Base-by-base conservation (phyloP, 1,284 basidiomycete species). In the Coniophora puteana region DNA sequence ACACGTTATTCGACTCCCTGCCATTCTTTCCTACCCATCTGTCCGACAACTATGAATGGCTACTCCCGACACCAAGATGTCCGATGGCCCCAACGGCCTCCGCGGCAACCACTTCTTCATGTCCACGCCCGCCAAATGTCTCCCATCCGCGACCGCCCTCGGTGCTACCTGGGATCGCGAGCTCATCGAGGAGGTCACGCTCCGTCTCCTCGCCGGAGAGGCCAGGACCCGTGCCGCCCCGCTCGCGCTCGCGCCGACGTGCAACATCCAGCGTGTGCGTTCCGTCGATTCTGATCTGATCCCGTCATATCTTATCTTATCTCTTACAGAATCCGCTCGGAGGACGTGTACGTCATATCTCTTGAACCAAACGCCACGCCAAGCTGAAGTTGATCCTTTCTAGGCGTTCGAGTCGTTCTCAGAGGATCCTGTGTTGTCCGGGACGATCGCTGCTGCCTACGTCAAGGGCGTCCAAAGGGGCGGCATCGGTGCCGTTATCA, bases 321-420 rank as follows among this genome's bases (percentile, higher is more conserved):
- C n/a, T n/a, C 4, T 48, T 40, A 10, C 43, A 79, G 77, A 80
- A 70, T 47, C 87, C 87, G 4, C 71, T 84, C 8, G 85, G 85
- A 17, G 87, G 87, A 36, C 67, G 86, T 44, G 84, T 83, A 53
- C 48, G 66, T 53, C 13, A 17, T 28, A n/a, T 37, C 25, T 14
- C 12, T 10, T 22, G 16, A 5, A 3, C 17, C 5, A 10, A 17
- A 14, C 18, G 11, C 25, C 16, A 21, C 12, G 20, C 30, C 38
- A 13, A 17, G 25, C 27, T 18, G 20, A 30, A 10, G 1, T 20
- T 20, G 8, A 14, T 14, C 8, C 14, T 41, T 12, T 45, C 0
- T 44, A 79, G 76, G 70, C 76, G 48, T 86, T 86, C 51, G 83
- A 87, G 57, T 84, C 81, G 30, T 90, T 87, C 65, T 85, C 86